Evolutionary conservation across 441 rosid species (phyloP).

Genomic region (Viola pubescens): DNA sequence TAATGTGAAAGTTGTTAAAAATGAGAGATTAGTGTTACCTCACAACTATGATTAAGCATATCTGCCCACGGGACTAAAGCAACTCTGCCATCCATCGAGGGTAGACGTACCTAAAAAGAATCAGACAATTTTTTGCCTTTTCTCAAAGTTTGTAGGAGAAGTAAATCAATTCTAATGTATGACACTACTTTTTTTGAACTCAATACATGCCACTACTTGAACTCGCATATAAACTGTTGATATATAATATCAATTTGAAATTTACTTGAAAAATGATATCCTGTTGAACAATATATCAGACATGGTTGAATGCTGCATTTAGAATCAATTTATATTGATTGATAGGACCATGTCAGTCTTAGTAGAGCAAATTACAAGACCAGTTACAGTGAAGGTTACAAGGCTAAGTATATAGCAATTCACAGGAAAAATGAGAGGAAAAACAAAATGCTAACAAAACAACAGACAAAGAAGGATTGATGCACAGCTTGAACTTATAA

Average conservation of each 20-base stretch:
- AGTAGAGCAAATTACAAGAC: neutral
- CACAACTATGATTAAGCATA: constrained; percentile 94
- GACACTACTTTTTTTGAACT: too few species aligned
- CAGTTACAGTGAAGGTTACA: neutral
- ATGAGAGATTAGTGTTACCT: constrained; percentile 28
- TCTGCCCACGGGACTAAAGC: constrained; percentile 99
- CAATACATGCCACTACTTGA: neutral
- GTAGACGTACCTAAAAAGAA: constrained; percentile 63
- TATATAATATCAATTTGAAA: neutral
- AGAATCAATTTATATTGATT: too few species aligned
- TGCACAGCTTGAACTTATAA: too few species aligned
- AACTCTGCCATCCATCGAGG: constrained; percentile 87
- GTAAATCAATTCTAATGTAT: constrained; percentile 1
- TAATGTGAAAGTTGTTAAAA: constrained; percentile 2
- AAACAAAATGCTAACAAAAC: neutral
- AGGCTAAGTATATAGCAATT: neutral
- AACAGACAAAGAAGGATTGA: too few species aligned
- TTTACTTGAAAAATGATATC: too few species aligned
- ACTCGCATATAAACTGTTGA: neutral
- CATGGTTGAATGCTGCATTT: too few species aligned
- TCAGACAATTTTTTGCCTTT: too few species aligned
- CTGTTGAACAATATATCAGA: too few species aligned
- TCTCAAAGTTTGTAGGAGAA: constrained; percentile 2
- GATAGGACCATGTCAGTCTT: neutral
- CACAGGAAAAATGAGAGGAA: neutral